Evolutionary conservation across 1,284 basidiomycete species (phyloP), one percentile per base, ranked within the genome.

Genomic region (Ceratobasidium sp.): DNA sequence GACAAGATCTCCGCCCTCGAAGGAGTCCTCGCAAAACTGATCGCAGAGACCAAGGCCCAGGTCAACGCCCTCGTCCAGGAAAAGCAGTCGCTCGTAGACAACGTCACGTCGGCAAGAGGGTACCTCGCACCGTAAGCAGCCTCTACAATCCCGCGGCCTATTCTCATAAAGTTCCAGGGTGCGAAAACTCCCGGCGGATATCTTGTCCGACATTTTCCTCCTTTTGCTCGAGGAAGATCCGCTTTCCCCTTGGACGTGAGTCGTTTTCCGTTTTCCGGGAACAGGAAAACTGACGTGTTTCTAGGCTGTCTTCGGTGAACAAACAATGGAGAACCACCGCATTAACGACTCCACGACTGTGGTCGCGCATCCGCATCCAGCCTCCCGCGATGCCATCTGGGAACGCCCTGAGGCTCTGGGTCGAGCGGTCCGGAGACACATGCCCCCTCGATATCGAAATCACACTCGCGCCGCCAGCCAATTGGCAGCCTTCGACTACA

Each of bases 391-490:
- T 87, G 57, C 84, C 89, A 19, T 91, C 91, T 44, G 87, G 91
- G n/a, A 92, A 93, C 79, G 91, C 89, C 15, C 87, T 93, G 63
- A 88, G 91, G 3, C 84, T 93, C 15, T 93, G 92, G 92, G 85
- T 93, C 0, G 91, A 93, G 80, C 89, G 92, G 24, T 91, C 92
- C 9, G 92, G 92, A 2, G 83, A 85, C 72, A 85, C 82, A 2
- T 87, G 89, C 11, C 90, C 91, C 4, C 85, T 93, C 14, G 92
- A 93, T 81, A 91, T 93, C 76, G 91, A 93, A 79, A 92, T 93
- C 64, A 89, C 89, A 80, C 83, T 93, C 48, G 69, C 64, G 50
- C 88, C 73, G 4, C 76, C 65, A 53, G 67, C 73, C 27, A 73
- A 67, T n/a, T 73, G 72, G 47, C 60, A 64, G n/a, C 69, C 69